Conservation (phyloP, 2,329 filamentous ascomycete genomes). For the Aureobasidium sp. region DNA sequence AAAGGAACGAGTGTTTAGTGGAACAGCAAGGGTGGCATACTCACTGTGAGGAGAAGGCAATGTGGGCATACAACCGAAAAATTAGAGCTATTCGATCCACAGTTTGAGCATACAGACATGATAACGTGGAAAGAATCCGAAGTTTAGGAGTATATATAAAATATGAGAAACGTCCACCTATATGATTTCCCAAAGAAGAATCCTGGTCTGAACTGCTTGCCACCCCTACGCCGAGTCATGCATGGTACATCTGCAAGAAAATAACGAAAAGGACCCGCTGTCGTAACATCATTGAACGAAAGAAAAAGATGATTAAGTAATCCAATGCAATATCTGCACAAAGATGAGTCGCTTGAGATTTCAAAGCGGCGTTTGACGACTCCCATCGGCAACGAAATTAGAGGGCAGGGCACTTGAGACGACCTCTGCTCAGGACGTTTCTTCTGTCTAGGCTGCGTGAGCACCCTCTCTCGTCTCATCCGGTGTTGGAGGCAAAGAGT, state of each 20-base stretch:
- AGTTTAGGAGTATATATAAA: background rate
- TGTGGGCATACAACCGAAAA: background rate
- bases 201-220: background rate
- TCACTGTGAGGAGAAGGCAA: background rate
- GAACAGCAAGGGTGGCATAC: slow-evolving; percentile 21
- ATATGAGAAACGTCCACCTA: background rate
- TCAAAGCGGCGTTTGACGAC: too few relatives aligned
- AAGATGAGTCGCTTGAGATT: background rate
- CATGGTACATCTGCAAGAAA: background rate
- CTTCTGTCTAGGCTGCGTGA: background rate
- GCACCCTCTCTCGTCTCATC: slow-evolving; percentile 14
- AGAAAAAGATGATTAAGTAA: background rate
- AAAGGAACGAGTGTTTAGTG: slow-evolving; percentile 62
- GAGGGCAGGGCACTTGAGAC: too few relatives aligned
- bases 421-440: background rate
- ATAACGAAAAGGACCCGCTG: background rate
- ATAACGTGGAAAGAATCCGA: background rate
- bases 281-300: slow-evolving; percentile 11
- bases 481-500: slow-evolving; percentile 20
- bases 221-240: background rate
- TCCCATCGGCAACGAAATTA: background rate
- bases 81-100: background rate
- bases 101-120: background rate
- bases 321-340: background rate
- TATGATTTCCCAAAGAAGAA: background rate